Percentiles rank a stretch among this genome's conserved stretches.
Evolutionary conservation across 352 stramenopile genomes (phyloP).

Genomic region (Globisporangium alternatum): DNA sequence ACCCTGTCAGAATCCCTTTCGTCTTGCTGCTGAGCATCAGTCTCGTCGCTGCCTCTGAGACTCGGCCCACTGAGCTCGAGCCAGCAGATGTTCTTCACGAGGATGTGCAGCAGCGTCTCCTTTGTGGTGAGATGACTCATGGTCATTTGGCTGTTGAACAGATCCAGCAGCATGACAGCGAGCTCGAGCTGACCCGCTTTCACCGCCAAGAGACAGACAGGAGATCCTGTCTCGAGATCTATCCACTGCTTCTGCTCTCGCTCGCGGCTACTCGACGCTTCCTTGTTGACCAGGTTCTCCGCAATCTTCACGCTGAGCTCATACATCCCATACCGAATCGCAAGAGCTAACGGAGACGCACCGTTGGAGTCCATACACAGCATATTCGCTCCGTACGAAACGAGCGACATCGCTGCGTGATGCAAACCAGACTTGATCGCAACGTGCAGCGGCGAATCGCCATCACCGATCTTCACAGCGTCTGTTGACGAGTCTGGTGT

Average conservation of each 20-base stretch:
- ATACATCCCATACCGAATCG: slow-evolving; percentile 65
- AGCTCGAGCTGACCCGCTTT: slow-evolving; percentile 63
- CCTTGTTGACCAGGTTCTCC: not conserved
- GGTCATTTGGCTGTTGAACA: slow-evolving; percentile 20
- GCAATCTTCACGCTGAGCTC: slow-evolving; percentile 30
- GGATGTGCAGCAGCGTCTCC: slow-evolving; percentile 41
- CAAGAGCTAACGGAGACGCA: slow-evolving; percentile 40
- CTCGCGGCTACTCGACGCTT: not conserved
- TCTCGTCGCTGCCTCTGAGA: not conserved
- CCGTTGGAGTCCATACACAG: slow-evolving; percentile 35
- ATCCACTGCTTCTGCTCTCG: slow-evolving; percentile 29
- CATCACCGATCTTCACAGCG: slow-evolving; percentile 18
- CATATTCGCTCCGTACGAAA: slow-evolving; percentile 46
- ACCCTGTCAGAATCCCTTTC: not conserved
- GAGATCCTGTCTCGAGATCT: slow-evolving; percentile 43
- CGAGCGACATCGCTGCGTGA: slow-evolving; percentile 38
- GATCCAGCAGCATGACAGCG: slow-evolving; percentile 50
- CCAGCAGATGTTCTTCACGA: slow-evolving; percentile 44
- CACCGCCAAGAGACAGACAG: slow-evolving; percentile 44
- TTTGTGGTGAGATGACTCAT: slow-evolving; percentile 21
- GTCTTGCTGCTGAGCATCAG: not conserved
- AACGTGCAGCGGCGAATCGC: slow-evolving; percentile 52
- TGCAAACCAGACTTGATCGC: slow-evolving; percentile 54
- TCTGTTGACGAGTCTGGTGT: not conserved
- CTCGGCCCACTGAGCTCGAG: slow-evolving; percentile 21